Conservation (phyloP, 805 yeast species). For the Kluyveromyces siamensis region DNA sequence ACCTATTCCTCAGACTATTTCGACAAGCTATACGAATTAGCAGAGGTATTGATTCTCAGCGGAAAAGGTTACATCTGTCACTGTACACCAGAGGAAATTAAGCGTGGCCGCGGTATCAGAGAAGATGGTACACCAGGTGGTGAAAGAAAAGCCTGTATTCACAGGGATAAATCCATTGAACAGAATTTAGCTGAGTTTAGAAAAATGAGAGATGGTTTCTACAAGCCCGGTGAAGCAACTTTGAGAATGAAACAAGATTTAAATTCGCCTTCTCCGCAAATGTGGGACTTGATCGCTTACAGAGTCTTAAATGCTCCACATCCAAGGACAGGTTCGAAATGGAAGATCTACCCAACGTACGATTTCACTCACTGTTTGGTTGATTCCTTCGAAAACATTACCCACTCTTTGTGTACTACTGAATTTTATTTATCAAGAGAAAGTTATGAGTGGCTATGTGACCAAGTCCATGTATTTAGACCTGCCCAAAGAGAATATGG, state of each 20-base stretch:
- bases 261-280: conserved; percentile 86
- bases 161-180: conserved; percentile 63
- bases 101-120: conserved; percentile 80
- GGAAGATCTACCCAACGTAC: conserved; percentile 98
- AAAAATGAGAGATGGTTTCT: conserved; percentile 84
- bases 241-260: conserved; percentile 96
- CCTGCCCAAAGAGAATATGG: conserved; percentile 99
- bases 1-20: conserved; percentile 96
- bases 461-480: conserved; percentile 85
- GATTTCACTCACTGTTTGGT: conserved; percentile 99
- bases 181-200: conserved; percentile 75
- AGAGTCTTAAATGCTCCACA: conserved; percentile 88
- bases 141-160: conserved; percentile 72
- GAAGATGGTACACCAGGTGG: conserved; percentile 94
- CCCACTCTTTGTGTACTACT: conserved; percentile 93
- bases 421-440: conserved; percentile 90
- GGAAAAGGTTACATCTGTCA: conserved; percentile 88
- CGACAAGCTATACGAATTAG: conserved; percentile 78
- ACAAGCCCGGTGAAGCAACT: conserved; percentile 85
- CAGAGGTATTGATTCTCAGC: conserved; percentile 64
- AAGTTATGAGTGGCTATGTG: conserved; percentile 98
- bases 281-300: conserved; percentile 99
- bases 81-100: conserved; percentile 86
- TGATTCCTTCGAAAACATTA: conserved; percentile 92
- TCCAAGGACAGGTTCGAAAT: conserved; percentile 92